These are phyloP conservation scores for Cordyceps cateniannulata DNA, from an alignment of 2,329 filamentous ascomycete genomes.

Conservation along the genomic window DNA sequence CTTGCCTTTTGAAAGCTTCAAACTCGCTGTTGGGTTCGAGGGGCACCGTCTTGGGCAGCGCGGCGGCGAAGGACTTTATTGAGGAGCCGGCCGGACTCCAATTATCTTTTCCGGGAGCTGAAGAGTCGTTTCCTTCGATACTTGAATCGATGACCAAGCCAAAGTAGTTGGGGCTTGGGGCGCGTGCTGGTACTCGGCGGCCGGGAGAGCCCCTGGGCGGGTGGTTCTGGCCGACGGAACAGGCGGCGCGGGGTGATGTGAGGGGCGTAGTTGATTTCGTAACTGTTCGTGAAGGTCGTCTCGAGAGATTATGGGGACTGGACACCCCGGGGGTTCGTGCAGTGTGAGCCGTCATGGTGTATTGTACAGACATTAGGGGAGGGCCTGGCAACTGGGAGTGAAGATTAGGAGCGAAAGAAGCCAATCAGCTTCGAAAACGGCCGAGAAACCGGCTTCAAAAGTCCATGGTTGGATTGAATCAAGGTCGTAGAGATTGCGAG, in stretches of 20 bases:
- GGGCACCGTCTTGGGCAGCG: slow-evolving; percentile 62
- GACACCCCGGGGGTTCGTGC: slow-evolving; percentile 9
- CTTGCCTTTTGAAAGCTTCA: slow-evolving; percentile 68
- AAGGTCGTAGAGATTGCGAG: neutral
- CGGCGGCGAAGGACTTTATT: slow-evolving; percentile 61
- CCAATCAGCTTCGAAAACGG: slow-evolving; percentile 8
- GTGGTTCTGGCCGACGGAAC: slow-evolving; percentile 49
- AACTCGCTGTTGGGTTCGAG: slow-evolving; percentile 76
- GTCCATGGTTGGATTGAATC: neutral
- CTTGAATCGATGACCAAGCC: slow-evolving; percentile 61
- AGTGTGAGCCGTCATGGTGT: slow-evolving; percentile 12
- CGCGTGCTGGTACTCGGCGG: slow-evolving; percentile 23
- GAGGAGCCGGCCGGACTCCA: slow-evolving; percentile 70
- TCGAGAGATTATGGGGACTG: slow-evolving; percentile 9
- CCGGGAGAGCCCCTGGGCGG: slow-evolving; percentile 45
- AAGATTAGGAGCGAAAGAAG: neutral
- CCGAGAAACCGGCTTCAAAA: neutral
- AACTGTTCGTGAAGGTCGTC: slow-evolving; percentile 7
- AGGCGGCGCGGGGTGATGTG: slow-evolving; percentile 44
- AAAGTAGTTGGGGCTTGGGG: slow-evolving; percentile 80
- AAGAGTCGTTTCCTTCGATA: slow-evolving; percentile 57
- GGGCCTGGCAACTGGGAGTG: neutral
- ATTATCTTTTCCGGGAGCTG: slow-evolving; percentile 58
- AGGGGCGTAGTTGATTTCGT: slow-evolving; percentile 44
- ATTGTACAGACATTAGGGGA: slow-evolving; percentile 7